phyloP scores from a whole-genome alignment of 2,329 filamentous ascomycete species.

The Endoconidiophora polonica region DNA sequence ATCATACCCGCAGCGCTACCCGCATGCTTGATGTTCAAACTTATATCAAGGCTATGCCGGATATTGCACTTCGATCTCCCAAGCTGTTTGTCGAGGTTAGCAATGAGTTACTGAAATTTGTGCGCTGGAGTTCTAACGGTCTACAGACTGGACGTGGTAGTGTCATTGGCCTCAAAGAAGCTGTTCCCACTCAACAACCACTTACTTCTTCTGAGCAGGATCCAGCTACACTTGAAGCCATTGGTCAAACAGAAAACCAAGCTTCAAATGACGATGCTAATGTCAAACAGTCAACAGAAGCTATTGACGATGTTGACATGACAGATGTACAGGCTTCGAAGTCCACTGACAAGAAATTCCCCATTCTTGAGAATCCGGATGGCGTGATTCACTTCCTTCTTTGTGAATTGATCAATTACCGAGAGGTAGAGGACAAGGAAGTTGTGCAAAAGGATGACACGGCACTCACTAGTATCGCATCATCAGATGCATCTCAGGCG shows the following conservation, averaged over 20 bases:
- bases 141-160: slow-evolving; percentile 9
- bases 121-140: slow-evolving; percentile 9
- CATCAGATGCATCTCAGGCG: not conserved
- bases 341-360: slow-evolving; percentile 52
- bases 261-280: slow-evolving; percentile 18
- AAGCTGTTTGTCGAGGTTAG: slow-evolving; percentile 75
- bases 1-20: slow-evolving; percentile 25
- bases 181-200: not conserved
- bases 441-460: slow-evolving; percentile 8
- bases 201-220: not conserved
- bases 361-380: slow-evolving; percentile 79
- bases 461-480: slow-evolving; percentile 3
- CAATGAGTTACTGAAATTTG: slow-evolving; percentile 57
- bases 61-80: slow-evolving; percentile 65
- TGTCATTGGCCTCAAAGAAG: slow-evolving; percentile 10
- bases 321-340: slow-evolving; percentile 42
- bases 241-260: not conserved
- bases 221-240: not conserved
- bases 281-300: slow-evolving; percentile 44
- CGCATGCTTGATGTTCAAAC: slow-evolving; percentile 50
- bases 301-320: slow-evolving; percentile 39
- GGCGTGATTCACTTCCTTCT: slow-evolving; percentile 91
- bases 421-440: slow-evolving; percentile 80
- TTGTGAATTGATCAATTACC: slow-evolving; percentile 79
- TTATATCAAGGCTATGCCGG: slow-evolving; percentile 63